Evolutionary conservation across 257 asterid species (phyloP), one percentile per base, ranked within the genome.

Genomic region (Cynanchum wilfordii): DNA sequence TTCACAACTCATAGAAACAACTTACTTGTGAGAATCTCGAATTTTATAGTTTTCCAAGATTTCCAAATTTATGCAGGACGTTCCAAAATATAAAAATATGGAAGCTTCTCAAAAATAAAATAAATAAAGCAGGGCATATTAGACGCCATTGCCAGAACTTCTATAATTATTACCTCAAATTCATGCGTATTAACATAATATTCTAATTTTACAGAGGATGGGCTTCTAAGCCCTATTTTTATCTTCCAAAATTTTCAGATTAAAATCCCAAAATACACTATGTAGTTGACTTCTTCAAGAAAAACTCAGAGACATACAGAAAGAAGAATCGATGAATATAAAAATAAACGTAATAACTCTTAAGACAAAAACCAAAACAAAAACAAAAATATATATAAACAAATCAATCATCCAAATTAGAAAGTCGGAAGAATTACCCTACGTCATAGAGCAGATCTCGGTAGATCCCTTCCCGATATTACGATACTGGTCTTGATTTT

Each of bases 361-460:
- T 27, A 5, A 54, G 40, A 10, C 7, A 11, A 16, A 22, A 6
- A 17, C 1, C 6, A n/a, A 3, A 2, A 13, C 24, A 33, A 51
- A 40, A 0, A 40, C 16, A 12, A 17, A 64, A 0, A 60, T 33
- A 65, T 12, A 36, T 12, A 10, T 11, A 20, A 45, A 68, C 3
- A 54, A 64, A 65, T 36, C 38, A 38, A 69, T 15, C 66, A 70
- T 52, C 71, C 22, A 17, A 70, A 65, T 49, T 10, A 36, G 44
- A 25, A 70, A 47, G 4, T 29, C 45, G 51, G 13, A 29, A 9
- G 10, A 30, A 59, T 36, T 70, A 51, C 80, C 79, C 80, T 44
- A 63, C 55, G 65, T 70, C 72, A 70, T 62, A 42, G 42, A 69
- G 72, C 80, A 71, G 80, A 76, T 76, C 80, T 56, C 64, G 27